Conservation (phyloP, 495 filamentous ascomycete genomes). For the Xylaria longipes region DNA sequence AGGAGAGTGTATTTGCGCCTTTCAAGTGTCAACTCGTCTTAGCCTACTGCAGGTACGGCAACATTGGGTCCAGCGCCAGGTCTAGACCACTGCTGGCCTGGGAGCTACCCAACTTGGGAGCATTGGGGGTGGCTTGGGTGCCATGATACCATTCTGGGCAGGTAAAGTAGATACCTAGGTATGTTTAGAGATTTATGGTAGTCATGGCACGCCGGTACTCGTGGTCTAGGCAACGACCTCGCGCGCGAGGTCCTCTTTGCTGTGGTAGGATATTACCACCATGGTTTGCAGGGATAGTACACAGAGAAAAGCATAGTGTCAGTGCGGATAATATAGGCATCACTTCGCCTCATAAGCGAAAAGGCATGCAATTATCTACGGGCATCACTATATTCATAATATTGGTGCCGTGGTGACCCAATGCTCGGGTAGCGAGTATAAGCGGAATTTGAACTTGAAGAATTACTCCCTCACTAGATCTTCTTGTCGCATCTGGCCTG, state of each 20-base stretch:
- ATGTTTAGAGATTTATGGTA: slow-evolving; percentile 59
- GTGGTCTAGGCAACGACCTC: slow-evolving; percentile 62
- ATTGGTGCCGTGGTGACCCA: slow-evolving; percentile 56
- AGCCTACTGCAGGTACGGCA: slow-evolving; percentile 57
- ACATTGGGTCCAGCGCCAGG: slow-evolving; percentile 43
- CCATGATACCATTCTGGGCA: slow-evolving; percentile 52
- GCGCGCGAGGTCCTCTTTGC: slow-evolving; percentile 49
- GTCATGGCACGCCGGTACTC: slow-evolving; percentile 54
- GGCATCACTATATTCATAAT: slow-evolving; percentile 65
- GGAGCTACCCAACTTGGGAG: slow-evolving; percentile 34
- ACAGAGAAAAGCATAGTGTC: slow-evolving; percentile 48
- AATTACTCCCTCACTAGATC: background rate
- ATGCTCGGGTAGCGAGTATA: slow-evolving; percentile 66
- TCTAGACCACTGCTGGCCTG: slow-evolving; percentile 38
- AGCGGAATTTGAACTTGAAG: slow-evolving; percentile 37
- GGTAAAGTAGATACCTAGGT: slow-evolving; percentile 46
- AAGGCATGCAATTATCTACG: slow-evolving; percentile 50
- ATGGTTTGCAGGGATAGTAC: background rate
- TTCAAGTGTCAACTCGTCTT: slow-evolving; percentile 33
- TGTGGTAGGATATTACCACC: slow-evolving; percentile 29
- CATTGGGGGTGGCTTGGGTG: slow-evolving; percentile 9
- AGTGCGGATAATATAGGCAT: slow-evolving; percentile 49
- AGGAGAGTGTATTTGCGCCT: slow-evolving; percentile 64
- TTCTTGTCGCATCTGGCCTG: background rate
- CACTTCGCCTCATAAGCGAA: slow-evolving; percentile 50